phyloP scores from a whole-genome alignment of 176 grass and related monocot genomes.

The Juncus effusus region DNA sequence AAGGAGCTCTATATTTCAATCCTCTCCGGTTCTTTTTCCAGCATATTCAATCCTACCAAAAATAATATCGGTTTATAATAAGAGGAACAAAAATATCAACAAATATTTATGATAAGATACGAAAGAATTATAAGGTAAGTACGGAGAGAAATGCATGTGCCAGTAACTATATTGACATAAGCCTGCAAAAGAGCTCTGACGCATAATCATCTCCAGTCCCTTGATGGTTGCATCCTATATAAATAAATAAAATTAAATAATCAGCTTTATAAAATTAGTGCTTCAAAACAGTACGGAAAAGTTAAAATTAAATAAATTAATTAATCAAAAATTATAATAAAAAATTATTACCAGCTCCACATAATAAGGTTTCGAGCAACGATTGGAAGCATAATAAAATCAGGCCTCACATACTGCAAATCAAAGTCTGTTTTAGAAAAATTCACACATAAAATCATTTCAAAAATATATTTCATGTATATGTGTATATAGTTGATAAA shows the following conservation, averaged over 20 bases:
- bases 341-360: constrained; percentile 78
- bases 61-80: constrained; percentile 2
- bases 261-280: too few relatives aligned
- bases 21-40: constrained; percentile 87
- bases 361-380: constrained; percentile 87
- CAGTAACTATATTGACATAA: constrained; percentile 90
- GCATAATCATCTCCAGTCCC: constrained; percentile 68
- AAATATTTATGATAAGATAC: neutral
- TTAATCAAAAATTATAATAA: neutral
- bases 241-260: too few relatives aligned
- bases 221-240: constrained; percentile 69
- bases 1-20: constrained; percentile 71
- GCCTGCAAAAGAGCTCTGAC: constrained; percentile 75
- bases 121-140: too few relatives aligned
- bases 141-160: constrained; percentile 91
- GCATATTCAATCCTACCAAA: constrained; percentile 79
- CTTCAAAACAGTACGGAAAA: too few relatives aligned
- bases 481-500: constrained; percentile 1
- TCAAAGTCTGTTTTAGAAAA: constrained; percentile 55
- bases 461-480: constrained; percentile 15
- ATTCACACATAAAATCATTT: too few relatives aligned
- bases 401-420: constrained; percentile 93
- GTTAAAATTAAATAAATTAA: too few relatives aligned
- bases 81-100: neutral
- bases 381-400: constrained; percentile 93